Evolutionary conservation across 2,329 filamentous ascomycete species (phyloP).

Genomic region (Nemania bipapillata): DNA sequence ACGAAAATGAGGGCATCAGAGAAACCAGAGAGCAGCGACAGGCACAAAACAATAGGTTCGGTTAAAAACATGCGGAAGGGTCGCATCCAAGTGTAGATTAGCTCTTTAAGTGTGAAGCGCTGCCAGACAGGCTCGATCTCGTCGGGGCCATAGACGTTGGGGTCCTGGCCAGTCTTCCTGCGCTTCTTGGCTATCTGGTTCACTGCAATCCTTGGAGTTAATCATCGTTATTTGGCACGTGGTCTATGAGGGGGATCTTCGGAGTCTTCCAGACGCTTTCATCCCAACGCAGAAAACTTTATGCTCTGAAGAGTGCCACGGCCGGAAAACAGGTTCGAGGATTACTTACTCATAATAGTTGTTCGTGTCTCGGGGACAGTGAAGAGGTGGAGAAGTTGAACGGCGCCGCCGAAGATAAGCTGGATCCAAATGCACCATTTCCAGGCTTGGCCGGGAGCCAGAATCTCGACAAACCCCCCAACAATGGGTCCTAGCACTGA

Average conservation of each 20-base stretch:
- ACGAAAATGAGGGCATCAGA: constrained; percentile 74
- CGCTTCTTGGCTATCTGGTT: constrained; percentile 81
- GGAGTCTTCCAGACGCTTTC: not conserved
- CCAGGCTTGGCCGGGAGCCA: constrained; percentile 66
- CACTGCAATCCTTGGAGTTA: constrained; percentile 54
- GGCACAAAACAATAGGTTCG: constrained; percentile 71
- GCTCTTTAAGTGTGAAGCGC: constrained; percentile 56
- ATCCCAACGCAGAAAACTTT: not conserved
- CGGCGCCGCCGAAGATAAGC: constrained; percentile 77
- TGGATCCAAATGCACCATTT: constrained; percentile 81
- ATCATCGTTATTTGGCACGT: not conserved
- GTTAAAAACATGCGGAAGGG: constrained; percentile 73
- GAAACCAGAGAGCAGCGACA: constrained; percentile 72
- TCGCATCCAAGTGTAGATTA: constrained; percentile 65
- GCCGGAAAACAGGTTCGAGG: not conserved
- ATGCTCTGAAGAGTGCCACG: not conserved
- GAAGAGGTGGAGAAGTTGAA: constrained; percentile 74
- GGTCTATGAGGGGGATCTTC: not conserved
- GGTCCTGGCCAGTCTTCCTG: constrained; percentile 67
- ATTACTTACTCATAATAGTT: constrained; percentile 68
- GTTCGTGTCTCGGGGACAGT: constrained; percentile 81
- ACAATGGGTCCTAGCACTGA: constrained; percentile 80
- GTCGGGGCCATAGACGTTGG: constrained; percentile 72
- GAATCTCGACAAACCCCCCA: constrained; percentile 77
- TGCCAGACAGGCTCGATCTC: constrained; percentile 67